Base-by-base conservation (phyloP, 2,329 filamentous ascomycete genomes). In the Dothideomycetes sp. region DNA sequence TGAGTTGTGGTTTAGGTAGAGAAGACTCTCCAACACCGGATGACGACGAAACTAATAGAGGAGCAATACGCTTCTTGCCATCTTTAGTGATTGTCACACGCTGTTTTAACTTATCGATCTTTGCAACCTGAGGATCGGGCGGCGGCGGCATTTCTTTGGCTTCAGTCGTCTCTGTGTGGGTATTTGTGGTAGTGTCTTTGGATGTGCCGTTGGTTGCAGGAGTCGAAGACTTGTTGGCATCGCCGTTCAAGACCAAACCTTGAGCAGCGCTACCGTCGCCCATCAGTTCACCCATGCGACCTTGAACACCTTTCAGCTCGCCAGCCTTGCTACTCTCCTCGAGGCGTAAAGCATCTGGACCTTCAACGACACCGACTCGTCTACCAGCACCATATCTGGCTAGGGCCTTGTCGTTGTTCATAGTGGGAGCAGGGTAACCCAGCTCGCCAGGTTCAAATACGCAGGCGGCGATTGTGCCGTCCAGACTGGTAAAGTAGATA, bases 211-310 rank as follows among this genome's bases (percentile, higher is more conserved):
- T 75, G 13, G 66, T 63, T n/a, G 45, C 39, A 12, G 47, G 31
- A 12, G 60, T 49, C 10, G 58, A 44, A 13, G 20, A 9, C 16
- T 46, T 48, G 19, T 33, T 27, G 4, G 46, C 16, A 24, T 60
- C 54, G 5, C 55, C 59, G 22, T 61, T 55, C 10, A 60, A 45
- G 16, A 52, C 32, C 4, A 65, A 39, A 28, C 76, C 76, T 3
- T 70, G 66, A 3, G 73, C 61, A 2, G 72, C 66, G 38, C 71
- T 71, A 13, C 74, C 73, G 55, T 94, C 88, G 5, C 89, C 89
- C 91, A 98, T 98, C 25, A 98, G 65, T n/a, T 89, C 89, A 10
- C 91, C 91, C 91, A 98, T 98, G 49, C 89, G 78, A 2, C 87
- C 91, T 63, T 98, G 85, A 0, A 89, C 88, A 4, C 83, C 88